phyloP scores from a whole-genome alignment of 495 filamentous ascomycete genomes.

The Neurospora sp. region DNA sequence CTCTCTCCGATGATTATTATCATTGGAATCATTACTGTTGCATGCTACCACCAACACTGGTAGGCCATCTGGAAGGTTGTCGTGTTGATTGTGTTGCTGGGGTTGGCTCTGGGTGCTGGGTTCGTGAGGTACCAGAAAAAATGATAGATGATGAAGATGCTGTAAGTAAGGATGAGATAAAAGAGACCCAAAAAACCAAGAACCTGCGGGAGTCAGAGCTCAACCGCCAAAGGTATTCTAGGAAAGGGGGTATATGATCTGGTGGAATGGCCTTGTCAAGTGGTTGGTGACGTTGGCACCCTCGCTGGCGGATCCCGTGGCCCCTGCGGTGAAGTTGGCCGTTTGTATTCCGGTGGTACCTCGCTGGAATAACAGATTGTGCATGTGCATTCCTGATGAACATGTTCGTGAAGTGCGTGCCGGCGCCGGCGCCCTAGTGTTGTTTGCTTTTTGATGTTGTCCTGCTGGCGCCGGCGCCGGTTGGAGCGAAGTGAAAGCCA shows the following conservation, averaged over 20 bases:
- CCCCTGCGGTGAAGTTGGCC: background rate
- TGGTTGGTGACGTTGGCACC: background rate
- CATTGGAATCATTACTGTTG: background rate
- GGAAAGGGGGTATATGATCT: too few relatives aligned
- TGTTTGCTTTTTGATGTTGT: background rate
- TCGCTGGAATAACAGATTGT: background rate
- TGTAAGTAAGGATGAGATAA: background rate
- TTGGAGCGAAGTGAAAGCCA: background rate
- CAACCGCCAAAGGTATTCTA: background rate
- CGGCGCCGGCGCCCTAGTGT: background rate
- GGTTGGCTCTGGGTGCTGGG: background rate
- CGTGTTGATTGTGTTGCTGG: background rate
- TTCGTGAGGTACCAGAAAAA: background rate
- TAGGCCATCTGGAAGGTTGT: background rate
- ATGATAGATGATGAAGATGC: background rate
- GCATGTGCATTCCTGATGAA: background rate
- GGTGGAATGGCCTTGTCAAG: conserved; percentile 6
- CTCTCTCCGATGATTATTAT: background rate
- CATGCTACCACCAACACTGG: background rate
- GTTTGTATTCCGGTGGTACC: too few relatives aligned
- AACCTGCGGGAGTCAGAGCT: background rate
- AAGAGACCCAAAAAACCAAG: background rate
- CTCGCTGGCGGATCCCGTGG: background rate
- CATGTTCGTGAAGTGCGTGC: background rate
- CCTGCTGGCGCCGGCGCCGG: background rate